These are phyloP conservation scores for Blastocystis sp. DNA, from an alignment of 352 stramenopile species.

Conservation along the genomic window DNA sequence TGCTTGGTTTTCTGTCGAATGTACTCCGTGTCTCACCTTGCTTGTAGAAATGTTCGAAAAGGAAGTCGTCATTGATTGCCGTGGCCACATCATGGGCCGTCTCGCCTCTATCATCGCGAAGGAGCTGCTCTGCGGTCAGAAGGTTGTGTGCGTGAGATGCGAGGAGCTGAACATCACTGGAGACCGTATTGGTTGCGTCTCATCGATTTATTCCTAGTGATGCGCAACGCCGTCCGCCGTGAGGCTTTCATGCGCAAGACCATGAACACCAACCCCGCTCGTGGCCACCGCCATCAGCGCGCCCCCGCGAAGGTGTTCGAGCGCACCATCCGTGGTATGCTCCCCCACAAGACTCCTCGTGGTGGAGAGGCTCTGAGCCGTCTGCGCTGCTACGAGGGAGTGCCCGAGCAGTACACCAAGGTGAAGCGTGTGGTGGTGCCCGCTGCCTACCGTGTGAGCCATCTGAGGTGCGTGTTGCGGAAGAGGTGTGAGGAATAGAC, in stretches of 20 bases:
- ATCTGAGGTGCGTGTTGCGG: conserved; percentile 64
- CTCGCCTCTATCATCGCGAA: conserved; percentile 94
- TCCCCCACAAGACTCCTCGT: conserved; percentile 93
- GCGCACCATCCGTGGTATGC: conserved; percentile 84
- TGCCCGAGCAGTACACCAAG: conserved; percentile 94
- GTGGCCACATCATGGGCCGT: conserved; percentile 92
- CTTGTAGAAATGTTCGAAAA: conserved; percentile 74
- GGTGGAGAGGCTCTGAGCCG: conserved; percentile 83
- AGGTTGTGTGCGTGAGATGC: conserved; percentile 86
- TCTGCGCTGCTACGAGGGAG: conserved; percentile 94
- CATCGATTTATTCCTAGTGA: not conserved
- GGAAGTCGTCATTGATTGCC: conserved; percentile 90
- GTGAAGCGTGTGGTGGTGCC: conserved; percentile 96
- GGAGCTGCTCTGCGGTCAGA: conserved; percentile 94
- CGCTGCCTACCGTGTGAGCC: conserved; percentile 81
- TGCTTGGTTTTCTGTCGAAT: too few relatives aligned
- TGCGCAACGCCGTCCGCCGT: conserved; percentile 27
- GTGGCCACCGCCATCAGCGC: not conserved
- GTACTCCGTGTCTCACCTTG: too few relatives aligned
- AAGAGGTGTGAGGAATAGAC: not conserved
- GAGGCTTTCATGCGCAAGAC: conserved; percentile 16
- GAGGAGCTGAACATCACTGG: conserved; percentile 96
- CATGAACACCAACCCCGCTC: conserved; percentile 44
- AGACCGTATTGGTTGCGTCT: not conserved
- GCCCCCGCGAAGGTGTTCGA: conserved; percentile 64